Evolutionary conservation across 1,284 basidiomycete genomes (phyloP).

Genomic region (Cryptococcus amylolentus): DNA sequence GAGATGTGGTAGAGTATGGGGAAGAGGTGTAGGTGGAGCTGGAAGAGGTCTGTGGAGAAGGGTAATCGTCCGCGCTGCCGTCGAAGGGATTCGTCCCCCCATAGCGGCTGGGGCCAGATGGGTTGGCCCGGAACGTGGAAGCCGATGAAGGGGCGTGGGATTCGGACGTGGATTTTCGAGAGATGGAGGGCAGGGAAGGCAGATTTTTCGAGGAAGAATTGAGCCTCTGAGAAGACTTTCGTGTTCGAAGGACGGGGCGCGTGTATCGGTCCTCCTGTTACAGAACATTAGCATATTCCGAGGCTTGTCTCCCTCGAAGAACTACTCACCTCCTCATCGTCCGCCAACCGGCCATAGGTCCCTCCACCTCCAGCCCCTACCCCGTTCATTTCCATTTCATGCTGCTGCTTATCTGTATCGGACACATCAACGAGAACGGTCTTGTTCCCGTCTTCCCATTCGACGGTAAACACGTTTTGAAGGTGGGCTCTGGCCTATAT

Average conservation of each 20-base stretch:
- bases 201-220: background rate
- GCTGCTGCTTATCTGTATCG: conserved; percentile 2
- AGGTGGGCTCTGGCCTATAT: conserved; percentile 20
- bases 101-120: background rate
- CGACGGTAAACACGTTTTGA: conserved; percentile 43
- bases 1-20: conserved; percentile 4
- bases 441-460: conserved; percentile 41
- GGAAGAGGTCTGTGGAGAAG: background rate
- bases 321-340: conserved; percentile 27
- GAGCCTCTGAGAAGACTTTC: background rate
- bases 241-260: background rate
- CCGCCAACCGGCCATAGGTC: conserved; percentile 29
- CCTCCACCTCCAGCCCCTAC: conserved; percentile 7
- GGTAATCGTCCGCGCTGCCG: background rate
- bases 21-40: background rate
- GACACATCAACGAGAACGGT: conserved; percentile 41
- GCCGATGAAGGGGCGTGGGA: background rate
- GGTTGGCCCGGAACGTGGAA: background rate
- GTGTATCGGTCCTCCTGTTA: background rate
- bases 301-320: background rate
- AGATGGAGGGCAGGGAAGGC: background rate
- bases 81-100: background rate
- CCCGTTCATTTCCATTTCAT: conserved; percentile 33
- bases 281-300: background rate
- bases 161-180: background rate